Percentiles rank a stretch among this genome's conserved stretches.
Conservation (phyloP, 768 basidiomycete species). For the Termitomyces sp. region DNA sequence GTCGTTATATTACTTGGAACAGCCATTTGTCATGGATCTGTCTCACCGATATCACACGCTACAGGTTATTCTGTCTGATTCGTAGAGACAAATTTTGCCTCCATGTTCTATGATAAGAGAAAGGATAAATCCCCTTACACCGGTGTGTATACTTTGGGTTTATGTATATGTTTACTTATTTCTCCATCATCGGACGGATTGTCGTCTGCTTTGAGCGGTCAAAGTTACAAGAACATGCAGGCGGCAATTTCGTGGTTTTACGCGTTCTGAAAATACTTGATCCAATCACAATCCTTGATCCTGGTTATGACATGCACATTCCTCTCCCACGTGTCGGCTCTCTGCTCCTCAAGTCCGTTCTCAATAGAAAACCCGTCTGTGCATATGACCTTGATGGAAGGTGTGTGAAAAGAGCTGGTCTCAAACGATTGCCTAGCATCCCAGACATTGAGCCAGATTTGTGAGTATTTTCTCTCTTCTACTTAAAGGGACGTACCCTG, state of each 20-base stretch:
- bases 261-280: slow-evolving; percentile 21
- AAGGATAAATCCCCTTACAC: background rate
- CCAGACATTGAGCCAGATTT: background rate
- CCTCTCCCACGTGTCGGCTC: background rate
- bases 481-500: background rate
- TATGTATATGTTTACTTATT: background rate
- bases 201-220: slow-evolving; percentile 17
- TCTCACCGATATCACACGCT: background rate
- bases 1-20: background rate
- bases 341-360: background rate
- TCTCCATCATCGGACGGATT: slow-evolving; percentile 10
- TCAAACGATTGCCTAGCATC: background rate
- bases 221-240: slow-evolving; percentile 19
- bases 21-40: background rate
- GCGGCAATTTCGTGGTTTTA: slow-evolving; percentile 29
- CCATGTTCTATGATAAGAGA: background rate
- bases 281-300: slow-evolving; percentile 8
- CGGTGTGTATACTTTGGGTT: background rate
- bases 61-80: background rate
- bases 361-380: no score
- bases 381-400: no score
- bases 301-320: slow-evolving; percentile 9
- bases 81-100: background rate
- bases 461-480: background rate
- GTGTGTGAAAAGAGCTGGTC: background rate